Evolutionary conservation across 805 yeast genomes (phyloP), one percentile per base, ranked within the genome.

Genomic region (Priceomyces carsonii): DNA sequence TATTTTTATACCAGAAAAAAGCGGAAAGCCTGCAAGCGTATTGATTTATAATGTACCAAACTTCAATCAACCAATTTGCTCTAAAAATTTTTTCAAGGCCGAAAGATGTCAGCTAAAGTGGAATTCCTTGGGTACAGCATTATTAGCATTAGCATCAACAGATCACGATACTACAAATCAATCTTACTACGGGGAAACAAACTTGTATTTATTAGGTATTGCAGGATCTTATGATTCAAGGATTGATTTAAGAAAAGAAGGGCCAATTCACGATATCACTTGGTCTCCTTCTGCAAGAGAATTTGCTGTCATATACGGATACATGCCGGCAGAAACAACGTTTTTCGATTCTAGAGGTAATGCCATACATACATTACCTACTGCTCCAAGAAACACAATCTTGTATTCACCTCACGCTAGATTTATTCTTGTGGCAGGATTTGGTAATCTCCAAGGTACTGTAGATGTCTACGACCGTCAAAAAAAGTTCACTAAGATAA

Each of bases 211-310:
- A 41, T 73, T 95, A 47, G 96, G 96, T 41, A 85, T 93, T 47
- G 89, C 95, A 22, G 96, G 96, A 9, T 79, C 90, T 25, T 90
- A 87, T 52, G 95, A 91, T 55, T 85, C 89, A 36, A 76, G 96
- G 54, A 90, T 93, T 51, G 75, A 80, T 39, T 77, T 93, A 51
- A 88, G 86, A 44, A 82, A 86, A 51, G 96, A 89, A 55, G 98
- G 98, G 20, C 98, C 99, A 29, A 89, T 93, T 49, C 97, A 93
- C 66, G 99, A 93, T 61, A 86, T 91, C 43, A 82, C 93, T 15
- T 93, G 99, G 99, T 85, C 95, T 17, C 96, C 98, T 40, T 80
- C 89, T 33, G 87, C 96, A 13, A 77, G 96, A 49, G 98, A 93
- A 66, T 95, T 93, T 69, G 98, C 96, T 42, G 99, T 93, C 28